Percentiles rank a stretch among this genome's conserved stretches.
These are phyloP conservation scores for Anethum foeniculum DNA, from an alignment of 140 eudicot genomes.

Conservation along the genomic window DNA sequence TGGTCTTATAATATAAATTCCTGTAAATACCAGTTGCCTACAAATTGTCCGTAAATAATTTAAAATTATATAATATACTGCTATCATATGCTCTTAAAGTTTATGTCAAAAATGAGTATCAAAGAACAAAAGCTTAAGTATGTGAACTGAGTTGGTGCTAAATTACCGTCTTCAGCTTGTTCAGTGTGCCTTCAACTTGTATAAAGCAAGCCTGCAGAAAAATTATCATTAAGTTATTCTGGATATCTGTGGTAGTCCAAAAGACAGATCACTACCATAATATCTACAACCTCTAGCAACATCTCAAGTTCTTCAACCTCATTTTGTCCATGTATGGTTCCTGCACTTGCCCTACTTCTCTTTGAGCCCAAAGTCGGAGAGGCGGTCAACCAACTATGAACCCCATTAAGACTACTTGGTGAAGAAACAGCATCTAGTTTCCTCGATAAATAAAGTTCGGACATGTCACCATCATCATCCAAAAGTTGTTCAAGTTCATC, in stretches of 20 bases:
- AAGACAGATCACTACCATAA: neutral
- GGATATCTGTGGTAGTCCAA: neutral
- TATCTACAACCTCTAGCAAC: conserved; percentile 68
- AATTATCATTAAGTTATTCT: conserved; percentile 1
- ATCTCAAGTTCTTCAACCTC: conserved; percentile 92
- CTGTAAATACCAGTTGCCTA: neutral
- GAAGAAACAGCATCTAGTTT: conserved; percentile 54
- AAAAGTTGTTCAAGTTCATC: conserved; percentile 91
- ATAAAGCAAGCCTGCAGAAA: conserved; percentile 75
- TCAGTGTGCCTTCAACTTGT: conserved; percentile 87
- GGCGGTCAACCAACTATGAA: conserved; percentile 57
- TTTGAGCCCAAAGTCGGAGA: conserved; percentile 72
- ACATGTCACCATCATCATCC: conserved; percentile 96
- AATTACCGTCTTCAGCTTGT: conserved; percentile 58
- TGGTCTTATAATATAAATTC: neutral
- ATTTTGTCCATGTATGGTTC: conserved; percentile 64
- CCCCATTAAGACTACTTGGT: conserved; percentile 63
- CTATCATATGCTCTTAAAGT: neutral
- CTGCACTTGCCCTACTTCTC: conserved; percentile 70
- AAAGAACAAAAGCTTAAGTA: neutral
- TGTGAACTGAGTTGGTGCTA: neutral
- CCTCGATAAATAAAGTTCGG: conserved; percentile 79
- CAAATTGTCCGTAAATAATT: neutral
- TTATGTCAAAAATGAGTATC: neutral
- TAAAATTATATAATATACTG: too few species aligned